Base-by-base conservation (phyloP, 2,329 filamentous ascomycete genomes). In the Penicillium sp. region DNA sequence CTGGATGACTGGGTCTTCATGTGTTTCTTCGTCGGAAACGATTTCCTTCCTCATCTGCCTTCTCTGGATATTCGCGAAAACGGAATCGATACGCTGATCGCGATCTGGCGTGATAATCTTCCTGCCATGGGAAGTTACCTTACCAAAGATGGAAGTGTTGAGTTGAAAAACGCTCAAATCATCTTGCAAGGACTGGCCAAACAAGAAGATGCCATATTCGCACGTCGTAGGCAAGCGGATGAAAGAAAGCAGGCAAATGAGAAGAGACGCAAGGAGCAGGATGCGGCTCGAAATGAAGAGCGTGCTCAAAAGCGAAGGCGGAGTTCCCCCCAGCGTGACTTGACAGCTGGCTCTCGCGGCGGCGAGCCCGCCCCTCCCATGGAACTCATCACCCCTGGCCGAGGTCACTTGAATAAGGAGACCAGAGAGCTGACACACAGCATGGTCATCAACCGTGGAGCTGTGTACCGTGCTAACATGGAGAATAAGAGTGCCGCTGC, bases 1-100 rank as follows among this genome's bases (percentile, higher is more conserved):
- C 85, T 97, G 58, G 94, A 97, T 75, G 93, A 97, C 73, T 97
- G 93, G 94, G 91, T 97, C 15, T 97, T 97, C 75, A 94, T 97
- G 87, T 97, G 93, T 78, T 97, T 96, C 79, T 97, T 97, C 73
- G 93, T 97, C 56, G 93, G 93, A 65, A 99, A 99, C 76, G 96
- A 99, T 79, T 99, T 99, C 78, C 79, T 99, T 66, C 94, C 94
- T 50, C 94, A 99, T 81, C 81, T 99, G 58, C 94, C 94, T n/a
- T 96, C 93, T 68, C 83, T 99, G 58, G 94, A 97, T 74, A 97
- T 99, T 73, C 87, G 94, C 60, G 94, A 99, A 71, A 93, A 97
- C 72, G 93, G 93, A 49, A 99, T 99, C 70, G 93, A 99, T 72
- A 96, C 93, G 0, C 81, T 99, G 55, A 96, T 93, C 64, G 89